phyloP scores from a whole-genome alignment of 768 basidiomycete species.

The Mycena albidolilacea region DNA sequence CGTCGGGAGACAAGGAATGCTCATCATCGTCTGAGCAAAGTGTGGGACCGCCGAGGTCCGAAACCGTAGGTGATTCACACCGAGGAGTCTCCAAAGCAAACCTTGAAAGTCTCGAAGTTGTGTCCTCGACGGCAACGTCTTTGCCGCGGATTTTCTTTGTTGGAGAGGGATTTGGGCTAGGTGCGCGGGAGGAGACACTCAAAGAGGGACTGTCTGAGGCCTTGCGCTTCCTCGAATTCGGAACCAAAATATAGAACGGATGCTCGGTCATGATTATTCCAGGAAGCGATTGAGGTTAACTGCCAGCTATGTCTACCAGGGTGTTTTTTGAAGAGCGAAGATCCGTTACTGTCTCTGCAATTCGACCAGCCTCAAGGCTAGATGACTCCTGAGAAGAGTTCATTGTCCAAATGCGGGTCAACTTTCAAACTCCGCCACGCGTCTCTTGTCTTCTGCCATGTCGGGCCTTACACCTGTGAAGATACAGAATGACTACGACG shows the following conservation, averaged over 20 bases:
- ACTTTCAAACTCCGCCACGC: constrained; percentile 40
- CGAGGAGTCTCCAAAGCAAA: background rate
- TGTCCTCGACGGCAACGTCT: constrained; percentile 3
- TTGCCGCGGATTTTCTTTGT: constrained; percentile 16
- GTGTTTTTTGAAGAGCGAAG: too few species aligned
- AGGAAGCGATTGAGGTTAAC: background rate
- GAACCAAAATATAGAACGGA: background rate
- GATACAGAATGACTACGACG: constrained; percentile 76
- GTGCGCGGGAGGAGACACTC: constrained; percentile 2
- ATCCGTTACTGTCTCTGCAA: too few species aligned
- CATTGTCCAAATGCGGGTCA: constrained; percentile 50
- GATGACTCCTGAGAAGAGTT: background rate
- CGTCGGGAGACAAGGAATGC: background rate
- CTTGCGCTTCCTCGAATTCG: constrained; percentile 19
- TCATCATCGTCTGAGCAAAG: background rate
- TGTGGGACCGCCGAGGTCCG: constrained; percentile 11
- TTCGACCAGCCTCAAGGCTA: background rate
- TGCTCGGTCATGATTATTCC: background rate
- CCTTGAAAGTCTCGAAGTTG: constrained; percentile 25
- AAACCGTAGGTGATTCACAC: constrained; percentile 14
- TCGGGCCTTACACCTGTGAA: constrained; percentile 79
- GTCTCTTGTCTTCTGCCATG: constrained; percentile 53
- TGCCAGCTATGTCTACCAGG: background rate
- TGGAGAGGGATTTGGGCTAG: constrained; percentile 31
- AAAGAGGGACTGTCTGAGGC: constrained; percentile 4